Base-by-base conservation (phyloP, 768 basidiomycete species). In the Pholiota conissans region DNA sequence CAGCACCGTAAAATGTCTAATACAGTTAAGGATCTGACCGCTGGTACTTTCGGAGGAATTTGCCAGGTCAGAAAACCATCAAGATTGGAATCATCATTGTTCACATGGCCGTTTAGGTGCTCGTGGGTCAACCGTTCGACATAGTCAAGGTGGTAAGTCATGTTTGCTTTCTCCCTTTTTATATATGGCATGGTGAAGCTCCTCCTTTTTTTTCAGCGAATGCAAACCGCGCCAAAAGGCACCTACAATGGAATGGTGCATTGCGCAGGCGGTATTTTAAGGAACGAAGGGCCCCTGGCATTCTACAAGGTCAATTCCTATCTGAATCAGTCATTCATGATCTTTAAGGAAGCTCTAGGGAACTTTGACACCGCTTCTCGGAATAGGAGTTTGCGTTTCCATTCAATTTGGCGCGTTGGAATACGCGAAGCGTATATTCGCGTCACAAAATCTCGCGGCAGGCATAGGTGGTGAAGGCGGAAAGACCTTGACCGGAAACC, bases 351-450 rank as follows among this genome's bases (percentile, higher is more conserved):
- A 59, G 52, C 35, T 57, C 11, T 57, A 96, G 93, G 95, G 95
- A 55, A 95, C 95, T 0, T 73, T 96, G 47, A 90, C 93, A 1
- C 95, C 95, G 10, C 76, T 98, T 10, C 77, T 96, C 18, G 95
- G 95, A 40, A 95, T 98, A 60, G 95, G 95, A 61, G 81, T 91
- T 37, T 98, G 95, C 67, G 95, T 98, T 4, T 95, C 94, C 10
- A 98, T 98, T 68, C 95, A 98, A 70, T 98, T 98, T 68, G 95
- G 87, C 56, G 93, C 86, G 27, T 79, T 98, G 57, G 94, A 96
- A 73, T 86, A 84, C 61, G 78, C 87, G 48, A 98, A 98, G 71
- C 86, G 95, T 16, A 77, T 79, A 63, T 95, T 95, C 65, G 83
- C 85, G 3, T 67, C 71, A 37, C 80, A 80, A 57, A 95, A 95